Conservation (phyloP, 805 yeast species). For the Ogataea methanolica region DNA sequence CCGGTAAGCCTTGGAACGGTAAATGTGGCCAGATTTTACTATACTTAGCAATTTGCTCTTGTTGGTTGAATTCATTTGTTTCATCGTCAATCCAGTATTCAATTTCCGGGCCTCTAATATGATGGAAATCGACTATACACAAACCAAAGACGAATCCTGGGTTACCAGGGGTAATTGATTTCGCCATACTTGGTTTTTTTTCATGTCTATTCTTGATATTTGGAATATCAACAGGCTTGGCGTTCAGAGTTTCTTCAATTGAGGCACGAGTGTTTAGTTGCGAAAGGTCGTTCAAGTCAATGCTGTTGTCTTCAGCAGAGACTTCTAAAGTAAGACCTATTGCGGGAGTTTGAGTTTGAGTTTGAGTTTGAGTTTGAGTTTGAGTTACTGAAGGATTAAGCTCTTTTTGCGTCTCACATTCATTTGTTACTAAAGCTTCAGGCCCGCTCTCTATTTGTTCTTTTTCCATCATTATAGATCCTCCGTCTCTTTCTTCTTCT, state of each 20-base stretch:
- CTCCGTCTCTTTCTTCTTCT: too few species aligned
- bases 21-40: slow-evolving; percentile 70
- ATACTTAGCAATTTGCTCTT: slow-evolving; percentile 26
- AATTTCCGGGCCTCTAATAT: slow-evolving; percentile 86
- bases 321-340: not conserved
- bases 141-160: slow-evolving; percentile 62
- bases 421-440: not conserved
- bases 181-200: not conserved
- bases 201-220: not conserved
- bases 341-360: not conserved
- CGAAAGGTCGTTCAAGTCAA: not conserved
- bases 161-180: not conserved
- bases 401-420: not conserved
- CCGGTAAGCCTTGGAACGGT: slow-evolving; percentile 94
- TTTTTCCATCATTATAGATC: too few species aligned
- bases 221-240: not conserved
- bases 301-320: not conserved
- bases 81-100: slow-evolving; percentile 74
- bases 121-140: slow-evolving; percentile 90
- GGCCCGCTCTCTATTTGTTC: not conserved
- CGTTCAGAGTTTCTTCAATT: too few species aligned
- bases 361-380: too few species aligned
- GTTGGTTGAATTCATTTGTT: slow-evolving; percentile 29
- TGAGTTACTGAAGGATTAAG: not conserved
- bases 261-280: not conserved